A percentile compares a stretch with the other conserved stretches of the same genome.
Conservation (phyloP, 2,329 filamentous ascomycete genomes). For the Ilyonectria destructans region DNA sequence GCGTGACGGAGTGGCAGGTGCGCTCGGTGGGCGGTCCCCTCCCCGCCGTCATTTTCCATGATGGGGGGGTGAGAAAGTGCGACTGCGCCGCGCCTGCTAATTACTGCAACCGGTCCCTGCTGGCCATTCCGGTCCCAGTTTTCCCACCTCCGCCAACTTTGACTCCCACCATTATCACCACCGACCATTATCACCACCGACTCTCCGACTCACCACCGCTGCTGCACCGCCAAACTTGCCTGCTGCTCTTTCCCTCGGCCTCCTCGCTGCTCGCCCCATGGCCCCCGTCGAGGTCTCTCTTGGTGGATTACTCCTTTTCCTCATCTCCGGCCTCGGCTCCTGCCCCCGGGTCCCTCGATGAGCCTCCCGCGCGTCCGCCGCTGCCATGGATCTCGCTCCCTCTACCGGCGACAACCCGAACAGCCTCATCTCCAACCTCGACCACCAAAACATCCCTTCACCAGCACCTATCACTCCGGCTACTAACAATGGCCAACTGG, state of each 20-base stretch:
- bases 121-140: conserved; percentile 45
- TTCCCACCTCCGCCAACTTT: conserved; percentile 40
- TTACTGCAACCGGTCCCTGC: conserved; percentile 12
- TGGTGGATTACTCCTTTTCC: conserved; percentile 40
- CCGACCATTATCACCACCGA: conserved; percentile 36
- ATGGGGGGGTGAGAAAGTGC: not conserved
- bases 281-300: conserved; percentile 38
- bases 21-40: not conserved
- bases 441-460: conserved; percentile 44
- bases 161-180: conserved; percentile 37
- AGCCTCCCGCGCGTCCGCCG: conserved; percentile 37
- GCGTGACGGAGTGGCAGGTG: not conserved
- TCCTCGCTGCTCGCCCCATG: conserved; percentile 22
- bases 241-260: not conserved
- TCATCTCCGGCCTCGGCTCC: conserved; percentile 38
- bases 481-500: conserved; percentile 31
- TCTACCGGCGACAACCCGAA: conserved; percentile 49
- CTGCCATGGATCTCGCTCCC: conserved; percentile 51
- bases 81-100: conserved; percentile 9
- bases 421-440: conserved; percentile 46
- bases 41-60: not conserved
- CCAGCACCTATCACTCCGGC: conserved; percentile 30
- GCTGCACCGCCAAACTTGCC: not conserved
- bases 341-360: conserved; percentile 45
- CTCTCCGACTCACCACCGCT: conserved; percentile 33